Base-by-base conservation (phyloP, 139 green algal genomes). In the Limnomonas spitsbergensis region DNA sequence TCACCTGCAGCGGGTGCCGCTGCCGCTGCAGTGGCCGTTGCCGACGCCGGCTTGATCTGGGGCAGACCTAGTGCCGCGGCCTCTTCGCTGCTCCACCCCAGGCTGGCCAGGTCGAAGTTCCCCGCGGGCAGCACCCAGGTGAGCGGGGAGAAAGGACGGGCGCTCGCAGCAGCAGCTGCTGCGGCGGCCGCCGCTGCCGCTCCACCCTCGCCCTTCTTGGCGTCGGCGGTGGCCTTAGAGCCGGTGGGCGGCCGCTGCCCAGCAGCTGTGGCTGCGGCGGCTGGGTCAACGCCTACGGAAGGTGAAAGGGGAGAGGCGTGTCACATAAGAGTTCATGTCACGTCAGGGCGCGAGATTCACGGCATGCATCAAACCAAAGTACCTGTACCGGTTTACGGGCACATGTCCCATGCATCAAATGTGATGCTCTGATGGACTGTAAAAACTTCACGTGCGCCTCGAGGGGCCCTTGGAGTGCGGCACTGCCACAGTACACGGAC, bases 81-180 rank as follows among this genome's bases (percentile, higher is more conserved):
- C 66, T 73, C 66, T 24, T 80, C 82, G 38, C 79, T 67, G 9
- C 73, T 40, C 82, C 82, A 87, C 3, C 82, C 82, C 54, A 87
- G 70, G 27, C 69, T 75, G 9, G 54, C 38, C 56, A 87, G 61
- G 79, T 87, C 82, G 36, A 87, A 80, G 39, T 79, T 83, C 47
- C 82, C 82, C 52, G 66, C 29, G 4, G 72, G 77, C 75, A 87
- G 42, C 37, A 56, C 52, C 82, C 82, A 87, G 3, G 66, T 69
- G 54, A n/a, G 29, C 35, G 75, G 37, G 24, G 26, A 40, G 53
- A 36, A 42, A 32, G 52, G 7, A 2, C 7, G 4, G 34, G 61
- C 40, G 53, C 42, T 7, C 9, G 38, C 42, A 34, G 54, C 47
- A 9, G 24, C 37, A 24, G 61, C 73, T 27, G 40, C 66, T 1